These are phyloP conservation scores for Populus hybrid DNA, from an alignment of 441 rosid species.

Conservation along the genomic window DNA sequence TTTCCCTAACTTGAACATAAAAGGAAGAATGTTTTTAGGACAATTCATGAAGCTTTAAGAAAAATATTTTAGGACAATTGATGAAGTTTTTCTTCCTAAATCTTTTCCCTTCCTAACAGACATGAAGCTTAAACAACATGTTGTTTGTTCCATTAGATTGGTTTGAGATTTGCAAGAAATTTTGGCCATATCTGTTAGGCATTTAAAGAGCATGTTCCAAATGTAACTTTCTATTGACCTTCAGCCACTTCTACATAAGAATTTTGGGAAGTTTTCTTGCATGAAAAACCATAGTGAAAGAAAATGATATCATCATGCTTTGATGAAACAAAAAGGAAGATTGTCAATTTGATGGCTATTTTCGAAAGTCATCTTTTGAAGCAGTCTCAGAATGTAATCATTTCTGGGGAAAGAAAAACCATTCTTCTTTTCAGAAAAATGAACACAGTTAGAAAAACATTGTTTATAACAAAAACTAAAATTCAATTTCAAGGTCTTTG, in stretches of 20 bases:
- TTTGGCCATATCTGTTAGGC: background rate
- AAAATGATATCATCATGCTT: background rate
- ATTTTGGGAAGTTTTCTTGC: background rate
- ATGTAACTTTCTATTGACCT: background rate
- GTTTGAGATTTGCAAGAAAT: background rate
- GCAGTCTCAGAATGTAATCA: background rate
- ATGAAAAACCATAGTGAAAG: background rate
- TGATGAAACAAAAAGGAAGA: background rate
- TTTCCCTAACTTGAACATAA: background rate
- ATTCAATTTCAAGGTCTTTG: background rate
- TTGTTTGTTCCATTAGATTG: background rate
- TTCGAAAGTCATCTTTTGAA: background rate
- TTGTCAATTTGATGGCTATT: background rate
- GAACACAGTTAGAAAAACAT: background rate
- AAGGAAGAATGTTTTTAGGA: background rate
- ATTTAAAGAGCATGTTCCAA: background rate
- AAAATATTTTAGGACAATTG: background rate
- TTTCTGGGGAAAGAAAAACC: background rate
- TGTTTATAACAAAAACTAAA: background rate
- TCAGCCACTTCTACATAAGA: background rate
- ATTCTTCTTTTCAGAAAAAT: background rate
- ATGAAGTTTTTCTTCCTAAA: background rate
- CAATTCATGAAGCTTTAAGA: background rate
- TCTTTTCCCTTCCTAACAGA: background rate
- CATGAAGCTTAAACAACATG: background rate